phyloP scores from a whole-genome alignment of 345 rosid genomes.

The Sapria himalayana region DNA sequence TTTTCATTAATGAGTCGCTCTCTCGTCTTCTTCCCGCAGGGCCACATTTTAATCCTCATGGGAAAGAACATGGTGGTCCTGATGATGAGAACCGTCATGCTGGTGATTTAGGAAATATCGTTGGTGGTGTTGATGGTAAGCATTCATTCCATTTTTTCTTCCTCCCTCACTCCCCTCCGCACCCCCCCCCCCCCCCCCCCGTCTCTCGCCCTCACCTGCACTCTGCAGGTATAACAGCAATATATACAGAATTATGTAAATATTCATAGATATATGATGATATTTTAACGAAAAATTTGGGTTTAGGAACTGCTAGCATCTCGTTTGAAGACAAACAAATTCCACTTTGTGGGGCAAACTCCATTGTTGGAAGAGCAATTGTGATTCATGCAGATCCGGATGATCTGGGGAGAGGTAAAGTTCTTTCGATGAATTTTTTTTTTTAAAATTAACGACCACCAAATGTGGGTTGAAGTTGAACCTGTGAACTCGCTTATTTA shows the following conservation, averaged over 20 bases:
- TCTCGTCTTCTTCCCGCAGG: no score
- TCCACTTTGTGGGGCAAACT: conserved; percentile 58
- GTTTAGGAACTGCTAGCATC: conserved; percentile 47
- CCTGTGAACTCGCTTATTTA: not conserved
- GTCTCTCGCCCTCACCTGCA: no score
- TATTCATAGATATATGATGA: no score
- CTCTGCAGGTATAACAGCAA: no score
- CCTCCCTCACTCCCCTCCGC: no score
- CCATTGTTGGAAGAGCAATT: conserved; percentile 82
- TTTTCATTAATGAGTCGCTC: no score
- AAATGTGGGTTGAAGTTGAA: not conserved
- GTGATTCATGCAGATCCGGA: conserved; percentile 88
- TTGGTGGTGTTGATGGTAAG: conserved; percentile 66
- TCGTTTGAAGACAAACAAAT: conserved; percentile 50
- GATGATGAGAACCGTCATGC: conserved; percentile 78
- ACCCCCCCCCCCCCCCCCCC: no score
- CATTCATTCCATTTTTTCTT: not conserved
- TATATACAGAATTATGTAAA: no score
- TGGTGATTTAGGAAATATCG: conserved; percentile 73
- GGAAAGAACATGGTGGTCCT: conserved; percentile 84
- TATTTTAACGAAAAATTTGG: no score
- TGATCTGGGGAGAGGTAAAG: conserved; percentile 96
- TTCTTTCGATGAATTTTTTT: no score
- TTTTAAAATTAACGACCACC: not conserved
- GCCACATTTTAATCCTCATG: conserved; percentile 69